These are phyloP conservation scores for Eucalyptus fibrosa DNA, from an alignment of 345 rosid genomes.

Conservation along the genomic window DNA sequence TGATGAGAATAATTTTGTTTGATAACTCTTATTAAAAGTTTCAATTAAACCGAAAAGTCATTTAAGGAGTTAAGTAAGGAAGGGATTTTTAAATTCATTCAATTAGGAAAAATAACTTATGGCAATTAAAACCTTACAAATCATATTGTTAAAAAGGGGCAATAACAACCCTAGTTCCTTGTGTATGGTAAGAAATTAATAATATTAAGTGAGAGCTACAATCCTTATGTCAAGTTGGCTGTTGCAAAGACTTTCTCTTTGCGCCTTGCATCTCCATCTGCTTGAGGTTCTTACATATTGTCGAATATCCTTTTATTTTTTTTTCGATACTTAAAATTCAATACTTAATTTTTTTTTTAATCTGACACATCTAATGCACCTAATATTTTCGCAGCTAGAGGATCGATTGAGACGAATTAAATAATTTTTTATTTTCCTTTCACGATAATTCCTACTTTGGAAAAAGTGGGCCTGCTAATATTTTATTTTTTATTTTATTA, in stretches of 20 bases:
- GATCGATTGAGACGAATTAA: too few species aligned
- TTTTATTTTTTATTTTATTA: too few species aligned
- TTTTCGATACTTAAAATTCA: background rate
- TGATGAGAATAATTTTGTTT: background rate
- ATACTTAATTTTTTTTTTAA: background rate
- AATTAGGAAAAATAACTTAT: too few species aligned
- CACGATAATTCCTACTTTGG: too few species aligned
- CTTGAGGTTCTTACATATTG: background rate
- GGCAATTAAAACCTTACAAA: background rate
- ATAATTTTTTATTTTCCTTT: too few species aligned
- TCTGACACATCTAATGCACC: too few species aligned
- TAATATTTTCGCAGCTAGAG: too few species aligned
- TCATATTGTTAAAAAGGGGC: rapidly evolving
- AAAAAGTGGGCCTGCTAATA: too few species aligned
- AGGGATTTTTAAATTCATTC: background rate
- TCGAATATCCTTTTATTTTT: background rate
- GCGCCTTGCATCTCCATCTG: background rate
- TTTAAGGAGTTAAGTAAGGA: background rate
- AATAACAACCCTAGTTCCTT: background rate
- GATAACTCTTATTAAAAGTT: background rate
- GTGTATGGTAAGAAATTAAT: background rate
- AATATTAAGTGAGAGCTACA: background rate
- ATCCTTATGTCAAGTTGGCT: background rate
- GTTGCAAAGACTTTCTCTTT: background rate
- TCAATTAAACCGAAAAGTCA: background rate